Evolutionary conservation across 768 basidiomycete genomes (phyloP), one percentile per base, ranked within the genome.

Genomic region (Neoboletus subvelutipes): DNA sequence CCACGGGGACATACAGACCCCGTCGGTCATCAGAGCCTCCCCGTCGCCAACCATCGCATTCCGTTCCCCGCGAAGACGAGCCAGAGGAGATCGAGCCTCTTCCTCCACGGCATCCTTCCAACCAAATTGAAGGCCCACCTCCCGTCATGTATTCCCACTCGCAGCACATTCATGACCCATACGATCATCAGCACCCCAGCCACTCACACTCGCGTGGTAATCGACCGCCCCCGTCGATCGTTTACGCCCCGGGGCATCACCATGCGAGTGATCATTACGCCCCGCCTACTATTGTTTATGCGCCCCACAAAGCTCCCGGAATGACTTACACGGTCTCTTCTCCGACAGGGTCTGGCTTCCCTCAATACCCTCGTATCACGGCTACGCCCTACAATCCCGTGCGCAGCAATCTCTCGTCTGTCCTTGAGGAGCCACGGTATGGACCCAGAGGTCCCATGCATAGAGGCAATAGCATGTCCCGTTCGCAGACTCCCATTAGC

Each of bases 271-370:
- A 81, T 51, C 78, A 80, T 61, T 87, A 87, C 60, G 73, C 81
- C 9, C 85, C 86, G 18, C 85, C 85, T 15, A 76, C 80, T 0
- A 81, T 86, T 55, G 80, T 81, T 12, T 79, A 84, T 58, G 79
- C 85, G 45, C 81, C 59, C 73, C 77, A 59, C 69, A 78, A 72
- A 78, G 80, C 48, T 75, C 85, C 85, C 53, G 84, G 84, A 4
- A 82, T 88, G 75, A 81, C 82, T 4, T 83, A 87, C 66, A 87
- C 86, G 54, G 84, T 86, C 52, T 87, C 87, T n/a, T 80, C 82
- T 20, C 84, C 85, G 8, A 24, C 79, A 57, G 70, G 64, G 54
- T 68, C 60, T 59, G 65, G 63, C 15, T 66, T 71, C 63, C 65
- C 70, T 36, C 76, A 78, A 56, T 77, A 79, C 61, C 75, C 76